Conservation (phyloP, 1,139 yeast species). For the Kurtzmaniella quercitrusa region DNA sequence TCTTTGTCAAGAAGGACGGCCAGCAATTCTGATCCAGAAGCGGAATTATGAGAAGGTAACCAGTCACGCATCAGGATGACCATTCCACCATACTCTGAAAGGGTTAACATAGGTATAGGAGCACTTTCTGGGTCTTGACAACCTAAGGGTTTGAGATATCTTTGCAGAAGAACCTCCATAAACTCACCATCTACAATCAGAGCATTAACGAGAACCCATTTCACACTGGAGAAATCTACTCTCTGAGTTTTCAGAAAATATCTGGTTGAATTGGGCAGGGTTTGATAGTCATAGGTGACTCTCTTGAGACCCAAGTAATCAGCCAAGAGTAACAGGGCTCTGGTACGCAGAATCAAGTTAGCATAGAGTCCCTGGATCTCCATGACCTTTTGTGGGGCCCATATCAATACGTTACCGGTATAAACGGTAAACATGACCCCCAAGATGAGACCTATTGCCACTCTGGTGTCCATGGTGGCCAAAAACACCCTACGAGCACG, state of each 20-base stretch:
- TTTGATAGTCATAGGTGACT: slow-evolving; percentile 90
- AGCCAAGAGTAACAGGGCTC: slow-evolving; percentile 71
- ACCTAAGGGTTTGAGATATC: slow-evolving; percentile 90
- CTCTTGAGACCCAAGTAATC: slow-evolving; percentile 90
- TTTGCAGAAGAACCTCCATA: slow-evolving; percentile 81
- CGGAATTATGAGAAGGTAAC: slow-evolving; percentile 39
- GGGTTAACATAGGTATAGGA: slow-evolving; percentile 83
- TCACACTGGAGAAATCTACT: slow-evolving; percentile 75
- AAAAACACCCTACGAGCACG: slow-evolving; percentile 39
- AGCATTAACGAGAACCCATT: slow-evolving; percentile 89
- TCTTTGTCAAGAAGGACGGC: slow-evolving; percentile 80
- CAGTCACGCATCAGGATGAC: slow-evolving; percentile 90
- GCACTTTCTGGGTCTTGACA: slow-evolving; percentile 73
- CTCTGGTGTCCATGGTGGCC: slow-evolving; percentile 80
- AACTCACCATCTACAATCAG: slow-evolving; percentile 94
- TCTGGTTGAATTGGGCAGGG: slow-evolving; percentile 81
- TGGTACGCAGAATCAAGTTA: slow-evolving; percentile 63
- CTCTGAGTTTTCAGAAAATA: slow-evolving; percentile 72
- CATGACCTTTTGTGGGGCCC: slow-evolving; percentile 75
- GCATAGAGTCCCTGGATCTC: slow-evolving; percentile 88
- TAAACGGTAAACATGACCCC: slow-evolving; percentile 80
- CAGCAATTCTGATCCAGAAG: slow-evolving; percentile 41
- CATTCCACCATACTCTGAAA: slow-evolving; percentile 95
- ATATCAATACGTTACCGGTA: slow-evolving; percentile 76
- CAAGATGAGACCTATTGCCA: slow-evolving; percentile 81